A percentile compares a stretch with the other conserved stretches of the same genome.
Evolutionary conservation across 257 asterid genomes (phyloP).

Genomic region (Primulina tabacum): DNA sequence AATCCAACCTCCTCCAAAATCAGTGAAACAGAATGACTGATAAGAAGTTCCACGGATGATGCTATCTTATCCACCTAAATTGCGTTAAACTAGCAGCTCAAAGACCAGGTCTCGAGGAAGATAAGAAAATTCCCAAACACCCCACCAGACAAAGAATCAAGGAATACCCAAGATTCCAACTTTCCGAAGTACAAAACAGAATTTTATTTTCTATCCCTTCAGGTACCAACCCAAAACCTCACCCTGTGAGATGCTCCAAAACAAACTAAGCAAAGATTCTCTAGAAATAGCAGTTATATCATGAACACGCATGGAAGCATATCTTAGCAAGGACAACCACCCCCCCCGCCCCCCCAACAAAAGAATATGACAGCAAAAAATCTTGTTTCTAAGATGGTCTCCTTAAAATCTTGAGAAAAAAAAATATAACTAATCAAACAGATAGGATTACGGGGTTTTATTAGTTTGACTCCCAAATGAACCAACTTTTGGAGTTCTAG

Average conservation of each 20-base stretch:
- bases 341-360: constrained; percentile 14
- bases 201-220: constrained; percentile 38
- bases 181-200: constrained; percentile 25
- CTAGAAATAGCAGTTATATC: constrained; percentile 33
- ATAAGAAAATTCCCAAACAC: constrained; percentile 30
- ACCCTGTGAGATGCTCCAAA: constrained; percentile 41
- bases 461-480: constrained; percentile 45
- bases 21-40: not conserved
- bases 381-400: constrained; percentile 22
- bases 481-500: constrained; percentile 36
- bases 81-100: constrained; percentile 32
- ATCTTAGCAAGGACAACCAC: constrained; percentile 11
- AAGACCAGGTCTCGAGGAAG: constrained; percentile 39
- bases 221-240: constrained; percentile 46
- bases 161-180: constrained; percentile 34
- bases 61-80: constrained; percentile 50
- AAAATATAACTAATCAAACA: constrained; percentile 30
- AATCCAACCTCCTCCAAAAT: constrained; percentile 26
- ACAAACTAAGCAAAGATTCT: constrained; percentile 45
- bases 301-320: constrained; percentile 26
- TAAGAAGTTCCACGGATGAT: not conserved
- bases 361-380: constrained; percentile 31
- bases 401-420: constrained; percentile 24
- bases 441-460: constrained; percentile 29
- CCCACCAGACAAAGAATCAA: constrained; percentile 31